Conservation (phyloP, 2,329 filamentous ascomycete species). For the Fusarium verrucosum region DNA sequence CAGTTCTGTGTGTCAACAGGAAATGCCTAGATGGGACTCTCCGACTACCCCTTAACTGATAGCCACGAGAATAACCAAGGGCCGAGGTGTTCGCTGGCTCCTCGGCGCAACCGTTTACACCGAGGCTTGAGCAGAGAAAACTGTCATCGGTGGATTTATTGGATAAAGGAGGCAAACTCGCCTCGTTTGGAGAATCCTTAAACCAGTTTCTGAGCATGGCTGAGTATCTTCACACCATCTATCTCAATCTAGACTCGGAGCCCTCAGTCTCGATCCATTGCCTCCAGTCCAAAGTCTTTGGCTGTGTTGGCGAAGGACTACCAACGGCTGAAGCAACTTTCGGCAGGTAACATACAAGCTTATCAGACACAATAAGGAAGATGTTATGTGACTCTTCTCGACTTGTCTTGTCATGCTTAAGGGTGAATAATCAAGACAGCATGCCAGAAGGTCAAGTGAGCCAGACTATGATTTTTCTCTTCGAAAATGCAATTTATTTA, state of each 20-base stretch:
- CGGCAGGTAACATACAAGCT: not conserved
- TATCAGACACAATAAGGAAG: not conserved
- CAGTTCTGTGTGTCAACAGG: not conserved
- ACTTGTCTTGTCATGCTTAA: not conserved
- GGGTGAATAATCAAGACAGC: not conserved
- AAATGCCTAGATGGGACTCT: not conserved
- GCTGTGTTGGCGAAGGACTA: not conserved
- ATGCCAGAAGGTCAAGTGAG: not conserved
- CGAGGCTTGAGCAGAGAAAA: not conserved
- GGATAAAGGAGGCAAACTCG: not conserved
- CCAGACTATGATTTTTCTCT: not conserved
- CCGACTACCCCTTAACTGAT: not conserved
- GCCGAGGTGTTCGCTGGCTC: not conserved
- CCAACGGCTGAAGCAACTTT: not conserved
- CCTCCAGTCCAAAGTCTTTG: not conserved
- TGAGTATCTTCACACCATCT: constrained; percentile 12
- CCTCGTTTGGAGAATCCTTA: not conserved
- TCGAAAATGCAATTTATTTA: not conserved
- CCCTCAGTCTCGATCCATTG: not conserved
- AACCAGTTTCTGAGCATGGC: not conserved
- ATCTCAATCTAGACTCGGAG: not conserved
- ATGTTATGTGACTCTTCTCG: not conserved
- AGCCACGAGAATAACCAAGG: not conserved
- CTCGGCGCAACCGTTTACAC: not conserved
- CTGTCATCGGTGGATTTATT: constrained; percentile 3